phyloP scores from a whole-genome alignment of 2,329 filamentous ascomycete genomes.

The Talaromyces sp. region DNA sequence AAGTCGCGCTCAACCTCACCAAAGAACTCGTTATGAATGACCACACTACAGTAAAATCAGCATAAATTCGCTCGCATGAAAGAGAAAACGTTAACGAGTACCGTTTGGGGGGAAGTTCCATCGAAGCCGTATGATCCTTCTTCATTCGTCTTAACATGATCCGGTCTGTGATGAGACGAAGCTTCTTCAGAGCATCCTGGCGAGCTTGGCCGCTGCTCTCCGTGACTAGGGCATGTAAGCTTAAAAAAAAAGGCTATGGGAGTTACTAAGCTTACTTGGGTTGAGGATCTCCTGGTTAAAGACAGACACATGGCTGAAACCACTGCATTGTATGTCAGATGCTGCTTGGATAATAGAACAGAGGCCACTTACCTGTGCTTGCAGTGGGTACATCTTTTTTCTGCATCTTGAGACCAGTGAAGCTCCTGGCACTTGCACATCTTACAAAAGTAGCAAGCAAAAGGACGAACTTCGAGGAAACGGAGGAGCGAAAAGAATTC shows the following conservation, averaged over 20 bases:
- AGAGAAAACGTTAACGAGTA: conserved; percentile 14
- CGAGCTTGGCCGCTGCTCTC: conserved; percentile 52
- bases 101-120: conserved; percentile 95
- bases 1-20: conserved; percentile 95
- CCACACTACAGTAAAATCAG: conserved; percentile 44
- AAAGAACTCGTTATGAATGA: conserved; percentile 92
- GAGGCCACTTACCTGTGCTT: conserved; percentile 42
- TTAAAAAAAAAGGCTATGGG: conserved; percentile 42
- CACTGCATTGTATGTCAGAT: conserved; percentile 28
- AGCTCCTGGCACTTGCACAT: conserved; percentile 72
- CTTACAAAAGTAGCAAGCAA: conserved; percentile 92
- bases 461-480: conserved; percentile 83
- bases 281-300: conserved; percentile 96
- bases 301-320: conserved; percentile 67
- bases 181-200: conserved; percentile 67
- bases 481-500: conserved; percentile 93
- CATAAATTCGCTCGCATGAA: background rate
- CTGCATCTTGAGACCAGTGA: conserved; percentile 74
- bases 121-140: conserved; percentile 84
- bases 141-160: conserved; percentile 97
- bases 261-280: conserved; percentile 46
- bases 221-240: conserved; percentile 44
- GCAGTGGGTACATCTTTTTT: conserved; percentile 67
- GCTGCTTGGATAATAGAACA: background rate
- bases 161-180: conserved; percentile 81